These are phyloP conservation scores for Fusarium sp. DNA, from an alignment of 2,329 filamentous ascomycete genomes.

Conservation along the genomic window DNA sequence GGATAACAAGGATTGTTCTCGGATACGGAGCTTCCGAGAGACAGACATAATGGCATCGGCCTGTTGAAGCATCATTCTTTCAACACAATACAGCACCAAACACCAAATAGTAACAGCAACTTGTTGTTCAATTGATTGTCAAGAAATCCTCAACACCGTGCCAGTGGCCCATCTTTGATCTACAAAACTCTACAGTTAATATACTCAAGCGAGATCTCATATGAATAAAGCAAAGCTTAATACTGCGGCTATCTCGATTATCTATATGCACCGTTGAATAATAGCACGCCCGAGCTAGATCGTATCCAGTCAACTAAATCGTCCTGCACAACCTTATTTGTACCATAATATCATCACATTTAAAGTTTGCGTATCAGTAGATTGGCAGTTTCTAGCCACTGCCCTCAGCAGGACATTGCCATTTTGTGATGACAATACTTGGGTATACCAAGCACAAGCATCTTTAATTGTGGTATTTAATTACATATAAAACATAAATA, in stretches of 20 bases:
- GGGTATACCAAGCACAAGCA: no score
- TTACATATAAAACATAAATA: background rate
- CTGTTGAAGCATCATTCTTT: background rate
- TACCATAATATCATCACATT: background rate
- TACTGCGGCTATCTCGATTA: background rate
- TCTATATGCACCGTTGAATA: conserved; percentile 2
- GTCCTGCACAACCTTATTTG: background rate
- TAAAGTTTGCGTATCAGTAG: background rate
- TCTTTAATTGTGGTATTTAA: background rate
- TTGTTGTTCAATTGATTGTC: background rate
- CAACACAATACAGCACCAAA: background rate
- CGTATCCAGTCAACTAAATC: background rate
- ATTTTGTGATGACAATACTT: background rate
- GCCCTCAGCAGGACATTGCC: background rate
- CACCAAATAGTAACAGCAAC: background rate
- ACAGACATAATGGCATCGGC: background rate
- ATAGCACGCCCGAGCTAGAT: background rate
- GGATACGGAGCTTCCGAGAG: background rate
- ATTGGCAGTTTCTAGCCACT: background rate
- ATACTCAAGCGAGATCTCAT: background rate
- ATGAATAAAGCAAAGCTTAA: background rate
- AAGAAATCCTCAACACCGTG: background rate
- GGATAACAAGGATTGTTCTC: background rate
- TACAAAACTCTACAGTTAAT: background rate
- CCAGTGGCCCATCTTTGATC: background rate